phyloP scores from a whole-genome alignment of 225 moss, liverwort and hornwort species.

The Climacium dendroides region DNA sequence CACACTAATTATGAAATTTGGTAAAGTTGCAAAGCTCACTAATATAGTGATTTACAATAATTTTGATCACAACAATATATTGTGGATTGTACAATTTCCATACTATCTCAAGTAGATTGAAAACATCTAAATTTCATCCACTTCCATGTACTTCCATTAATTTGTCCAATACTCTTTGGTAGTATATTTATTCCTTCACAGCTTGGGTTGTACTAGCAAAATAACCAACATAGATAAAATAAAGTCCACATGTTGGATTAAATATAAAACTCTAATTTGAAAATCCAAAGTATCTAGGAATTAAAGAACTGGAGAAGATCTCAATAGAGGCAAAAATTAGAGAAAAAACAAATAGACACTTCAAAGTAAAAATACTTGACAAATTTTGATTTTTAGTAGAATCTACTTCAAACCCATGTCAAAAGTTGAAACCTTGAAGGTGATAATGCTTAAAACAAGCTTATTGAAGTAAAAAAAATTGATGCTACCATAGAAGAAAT shows the following conservation, averaged over 20 bases:
- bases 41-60: not conserved
- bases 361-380: not conserved
- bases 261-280: not conserved
- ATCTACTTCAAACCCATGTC: not conserved
- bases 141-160: not conserved
- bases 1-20: not conserved
- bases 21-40: not conserved
- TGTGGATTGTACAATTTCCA: not conserved
- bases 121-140: not conserved
- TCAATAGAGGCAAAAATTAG: not conserved
- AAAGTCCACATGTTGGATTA: not conserved
- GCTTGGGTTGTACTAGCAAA: not conserved
- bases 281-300: not conserved
- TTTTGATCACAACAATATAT: not conserved
- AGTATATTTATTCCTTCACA: not conserved
- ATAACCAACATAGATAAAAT: not conserved
- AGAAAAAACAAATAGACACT: too few relatives aligned
- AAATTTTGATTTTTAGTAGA: not conserved
- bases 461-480: not conserved
- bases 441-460: not conserved
- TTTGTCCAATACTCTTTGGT: not conserved
- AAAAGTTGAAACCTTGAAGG: not conserved
- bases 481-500: not conserved
- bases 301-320: accelerated
- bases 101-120: not conserved